Evolutionary conservation across 2,329 filamentous ascomycete species (phyloP).

Genomic region (Fusarium nelsonii): DNA sequence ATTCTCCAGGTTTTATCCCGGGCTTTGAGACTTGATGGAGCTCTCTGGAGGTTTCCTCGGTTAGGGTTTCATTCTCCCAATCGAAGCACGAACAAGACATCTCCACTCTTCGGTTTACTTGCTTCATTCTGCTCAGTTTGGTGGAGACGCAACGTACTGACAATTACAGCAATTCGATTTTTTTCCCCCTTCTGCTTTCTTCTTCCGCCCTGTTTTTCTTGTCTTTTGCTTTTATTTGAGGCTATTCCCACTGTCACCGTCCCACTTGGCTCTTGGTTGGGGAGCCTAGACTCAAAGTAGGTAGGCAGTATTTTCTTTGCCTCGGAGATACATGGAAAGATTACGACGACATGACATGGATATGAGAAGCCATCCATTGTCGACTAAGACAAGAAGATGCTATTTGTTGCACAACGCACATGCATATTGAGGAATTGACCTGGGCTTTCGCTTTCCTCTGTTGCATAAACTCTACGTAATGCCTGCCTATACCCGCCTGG

Average conservation of each 20-base stretch:
- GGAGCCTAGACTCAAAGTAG: not conserved
- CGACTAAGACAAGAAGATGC: slow-evolving; percentile 3
- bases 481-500: slow-evolving; percentile 8
- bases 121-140: slow-evolving; percentile 19
- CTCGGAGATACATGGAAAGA: slow-evolving; percentile 13
- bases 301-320: not conserved
- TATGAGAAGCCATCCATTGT: not conserved
- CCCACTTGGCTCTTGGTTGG: slow-evolving; percentile 13
- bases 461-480: slow-evolving; percentile 24
- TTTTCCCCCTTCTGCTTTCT: not conserved
- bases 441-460: not conserved
- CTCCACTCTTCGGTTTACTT: slow-evolving; percentile 38
- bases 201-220: slow-evolving; percentile 6
- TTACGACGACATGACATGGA: slow-evolving; percentile 26
- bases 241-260: slow-evolving; percentile 26
- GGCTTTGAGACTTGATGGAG: not conserved
- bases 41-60: slow-evolving; percentile 28
- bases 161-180: slow-evolving; percentile 1
- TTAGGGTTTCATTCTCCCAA: slow-evolving; percentile 12
- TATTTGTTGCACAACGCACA: slow-evolving; percentile 1
- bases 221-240: slow-evolving; percentile 8
- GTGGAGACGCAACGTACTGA: slow-evolving; percentile 18
- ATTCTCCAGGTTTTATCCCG: slow-evolving; percentile 30
- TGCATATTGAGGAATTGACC: slow-evolving; percentile 1
- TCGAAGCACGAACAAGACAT: not conserved